Evolutionary conservation across 345 rosid genomes (phyloP).

Genomic region (Arabidopsis thaliana): DNA sequence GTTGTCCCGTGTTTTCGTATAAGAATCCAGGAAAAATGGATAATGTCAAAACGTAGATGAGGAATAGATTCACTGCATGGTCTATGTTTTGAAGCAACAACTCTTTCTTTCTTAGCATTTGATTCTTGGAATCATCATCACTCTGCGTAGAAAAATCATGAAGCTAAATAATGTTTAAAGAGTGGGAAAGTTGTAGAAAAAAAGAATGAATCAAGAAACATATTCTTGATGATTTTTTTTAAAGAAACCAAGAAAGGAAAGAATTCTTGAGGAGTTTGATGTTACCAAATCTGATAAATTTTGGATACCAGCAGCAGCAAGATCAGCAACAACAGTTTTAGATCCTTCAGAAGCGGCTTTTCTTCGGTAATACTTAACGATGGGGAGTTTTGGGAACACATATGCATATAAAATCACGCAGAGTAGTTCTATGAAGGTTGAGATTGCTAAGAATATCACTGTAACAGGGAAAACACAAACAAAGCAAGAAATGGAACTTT

Average conservation of each 20-base stretch:
- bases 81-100: slow-evolving; percentile 64
- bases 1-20: slow-evolving; percentile 73
- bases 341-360: slow-evolving; percentile 92
- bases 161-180: neutral
- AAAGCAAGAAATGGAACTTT: slow-evolving; percentile 11
- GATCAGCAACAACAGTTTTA: slow-evolving; percentile 78
- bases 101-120: slow-evolving; percentile 59
- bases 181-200: neutral
- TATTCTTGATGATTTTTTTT: neutral
- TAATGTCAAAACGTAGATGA: slow-evolving; percentile 62
- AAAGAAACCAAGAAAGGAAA: neutral
- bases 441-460: slow-evolving; percentile 84
- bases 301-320: slow-evolving; percentile 76
- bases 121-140: slow-evolving; percentile 45
- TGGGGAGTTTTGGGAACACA: slow-evolving; percentile 71
- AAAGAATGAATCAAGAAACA: neutral
- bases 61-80: slow-evolving; percentile 56
- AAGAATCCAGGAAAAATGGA: slow-evolving; percentile 86
- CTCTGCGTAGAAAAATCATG: slow-evolving; percentile 46
- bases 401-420: slow-evolving; percentile 67
- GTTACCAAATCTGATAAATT: slow-evolving; percentile 39
- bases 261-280: slow-evolving; percentile 2
- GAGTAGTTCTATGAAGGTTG: slow-evolving; percentile 65
- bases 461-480: slow-evolving; percentile 11
- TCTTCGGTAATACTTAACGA: slow-evolving; percentile 75